These are phyloP conservation scores for Lentinus tigrinus DNA, from an alignment of 768 basidiomycete species.

Conservation along the genomic window DNA sequence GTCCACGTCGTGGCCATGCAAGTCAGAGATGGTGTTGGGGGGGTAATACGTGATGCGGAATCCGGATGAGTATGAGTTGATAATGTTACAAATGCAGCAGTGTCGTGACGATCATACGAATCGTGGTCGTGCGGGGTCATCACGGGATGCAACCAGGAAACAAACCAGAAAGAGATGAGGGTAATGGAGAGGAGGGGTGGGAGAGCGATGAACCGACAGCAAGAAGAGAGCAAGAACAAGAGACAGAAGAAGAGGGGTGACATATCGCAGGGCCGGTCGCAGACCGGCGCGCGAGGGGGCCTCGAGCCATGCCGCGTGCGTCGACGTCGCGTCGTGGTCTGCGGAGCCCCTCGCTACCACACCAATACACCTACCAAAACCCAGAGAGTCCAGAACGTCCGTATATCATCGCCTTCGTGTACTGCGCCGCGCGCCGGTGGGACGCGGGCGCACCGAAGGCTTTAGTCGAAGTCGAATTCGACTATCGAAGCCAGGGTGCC, in stretches of 20 bases:
- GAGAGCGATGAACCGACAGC: slow-evolving; percentile 6
- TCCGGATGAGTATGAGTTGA: slow-evolving; percentile 12
- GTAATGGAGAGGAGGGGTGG: not conserved
- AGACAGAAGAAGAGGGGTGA: not conserved
- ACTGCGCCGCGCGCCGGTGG: not conserved
- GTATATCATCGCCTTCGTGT: slow-evolving; percentile 13
- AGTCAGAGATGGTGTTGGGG: not conserved
- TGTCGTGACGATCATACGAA: slow-evolving; percentile 15
- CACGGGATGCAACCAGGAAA: slow-evolving; percentile 6
- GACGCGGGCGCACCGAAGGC: not conserved
- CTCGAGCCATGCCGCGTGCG: not conserved
- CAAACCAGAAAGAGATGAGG: not conserved
- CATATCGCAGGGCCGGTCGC: slow-evolving; percentile 5
- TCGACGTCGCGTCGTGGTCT: not conserved
- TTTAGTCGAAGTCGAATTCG: not conserved
- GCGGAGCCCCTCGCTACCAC: not conserved
- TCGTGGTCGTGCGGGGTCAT: slow-evolving; percentile 15
- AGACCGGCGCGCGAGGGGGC: slow-evolving; percentile 9
- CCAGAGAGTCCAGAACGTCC: slow-evolving; percentile 13
- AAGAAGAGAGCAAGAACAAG: slow-evolving; percentile 10
- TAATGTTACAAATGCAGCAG: slow-evolving; percentile 15
- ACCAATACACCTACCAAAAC: slow-evolving; percentile 15
- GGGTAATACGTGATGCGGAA: not conserved
- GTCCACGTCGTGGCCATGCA: slow-evolving; percentile 7
- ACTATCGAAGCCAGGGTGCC: not conserved